phyloP scores from a whole-genome alignment of 106 monocot species.

The Acorus gramineus region DNA sequence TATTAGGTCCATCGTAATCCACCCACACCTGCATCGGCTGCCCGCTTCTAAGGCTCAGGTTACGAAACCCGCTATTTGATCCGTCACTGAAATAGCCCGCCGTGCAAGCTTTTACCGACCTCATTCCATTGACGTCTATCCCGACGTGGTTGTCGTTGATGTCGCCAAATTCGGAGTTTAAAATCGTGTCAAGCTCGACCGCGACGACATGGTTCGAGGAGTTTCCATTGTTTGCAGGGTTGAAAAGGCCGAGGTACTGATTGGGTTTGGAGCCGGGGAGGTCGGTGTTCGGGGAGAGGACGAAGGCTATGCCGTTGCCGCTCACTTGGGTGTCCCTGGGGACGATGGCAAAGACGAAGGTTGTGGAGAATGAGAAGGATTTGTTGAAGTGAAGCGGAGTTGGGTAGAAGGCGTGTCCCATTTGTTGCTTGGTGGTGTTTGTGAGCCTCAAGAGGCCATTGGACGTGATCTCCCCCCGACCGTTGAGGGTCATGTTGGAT shows the following conservation, averaged over 20 bases:
- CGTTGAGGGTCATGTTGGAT: not conserved
- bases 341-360: not conserved
- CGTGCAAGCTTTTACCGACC: not conserved
- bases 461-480: not conserved
- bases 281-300: not conserved
- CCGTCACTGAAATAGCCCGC: constrained; percentile 3
- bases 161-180: constrained; percentile 7
- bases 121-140: constrained; percentile 7
- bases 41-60: not conserved
- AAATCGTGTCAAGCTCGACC: constrained; percentile 18
- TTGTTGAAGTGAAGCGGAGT: no score
- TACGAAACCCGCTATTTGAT: not conserved
- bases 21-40: constrained; percentile 6
- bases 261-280: not conserved
- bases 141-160: constrained; percentile 22
- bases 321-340: not conserved
- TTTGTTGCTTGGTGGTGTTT: not conserved
- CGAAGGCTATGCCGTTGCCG: constrained; percentile 13
- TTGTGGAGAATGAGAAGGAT: no score
- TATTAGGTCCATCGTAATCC: constrained; percentile 5
- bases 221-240: constrained; percentile 9
- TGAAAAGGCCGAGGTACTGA: constrained; percentile 14
- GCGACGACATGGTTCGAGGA: constrained; percentile 10
- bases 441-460: not conserved
- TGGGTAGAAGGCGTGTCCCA: no score